Percentiles rank a stretch among this genome's conserved stretches.
Evolutionary conservation across 768 basidiomycete species (phyloP).

Genomic region (Lepiota subincarnata): DNA sequence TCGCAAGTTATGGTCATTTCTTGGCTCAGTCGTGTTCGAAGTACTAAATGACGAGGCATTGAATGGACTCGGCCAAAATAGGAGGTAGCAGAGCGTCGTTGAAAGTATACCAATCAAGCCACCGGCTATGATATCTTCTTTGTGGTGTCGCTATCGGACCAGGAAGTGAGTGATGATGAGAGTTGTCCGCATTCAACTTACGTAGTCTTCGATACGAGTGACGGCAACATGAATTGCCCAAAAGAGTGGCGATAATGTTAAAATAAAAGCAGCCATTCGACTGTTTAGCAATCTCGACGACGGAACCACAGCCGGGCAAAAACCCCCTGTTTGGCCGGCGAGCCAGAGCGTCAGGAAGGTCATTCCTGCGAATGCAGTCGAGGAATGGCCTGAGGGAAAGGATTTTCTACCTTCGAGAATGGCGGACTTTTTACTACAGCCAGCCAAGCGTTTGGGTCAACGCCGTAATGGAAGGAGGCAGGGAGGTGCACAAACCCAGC

Average conservation of each 20-base stretch:
- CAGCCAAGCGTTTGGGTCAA: not conserved
- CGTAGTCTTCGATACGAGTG: conserved; percentile 62
- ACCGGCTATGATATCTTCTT: conserved; percentile 66
- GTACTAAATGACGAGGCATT: conserved; percentile 30
- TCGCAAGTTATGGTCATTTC: conserved; percentile 33
- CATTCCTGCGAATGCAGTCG: conserved; percentile 64
- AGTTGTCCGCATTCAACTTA: conserved; percentile 27
- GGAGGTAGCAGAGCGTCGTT: conserved; percentile 47
- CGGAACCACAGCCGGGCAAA: conserved; percentile 36
- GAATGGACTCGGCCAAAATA: conserved; percentile 68
- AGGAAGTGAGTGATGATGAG: conserved; percentile 7
- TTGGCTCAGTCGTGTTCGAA: conserved; percentile 32
- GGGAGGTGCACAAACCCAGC: conserved; percentile 43
- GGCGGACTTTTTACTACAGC: conserved; percentile 27
- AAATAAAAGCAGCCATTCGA: conserved; percentile 38
- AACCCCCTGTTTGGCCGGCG: conserved; percentile 60
- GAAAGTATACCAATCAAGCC: conserved; percentile 52
- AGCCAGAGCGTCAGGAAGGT: conserved; percentile 57
- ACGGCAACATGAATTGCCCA: conserved; percentile 62
- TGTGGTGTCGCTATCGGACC: conserved; percentile 52
- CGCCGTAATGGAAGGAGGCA: not conserved
- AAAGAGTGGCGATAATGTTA: conserved; percentile 50
- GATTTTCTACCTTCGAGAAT: conserved; percentile 53
- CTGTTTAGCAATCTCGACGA: conserved; percentile 36
- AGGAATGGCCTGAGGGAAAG: conserved; percentile 70